Percentiles rank a stretch among this genome's conserved stretches.
Conservation (phyloP, 805 yeast genomes). For the Barnettozyma pratensis region DNA sequence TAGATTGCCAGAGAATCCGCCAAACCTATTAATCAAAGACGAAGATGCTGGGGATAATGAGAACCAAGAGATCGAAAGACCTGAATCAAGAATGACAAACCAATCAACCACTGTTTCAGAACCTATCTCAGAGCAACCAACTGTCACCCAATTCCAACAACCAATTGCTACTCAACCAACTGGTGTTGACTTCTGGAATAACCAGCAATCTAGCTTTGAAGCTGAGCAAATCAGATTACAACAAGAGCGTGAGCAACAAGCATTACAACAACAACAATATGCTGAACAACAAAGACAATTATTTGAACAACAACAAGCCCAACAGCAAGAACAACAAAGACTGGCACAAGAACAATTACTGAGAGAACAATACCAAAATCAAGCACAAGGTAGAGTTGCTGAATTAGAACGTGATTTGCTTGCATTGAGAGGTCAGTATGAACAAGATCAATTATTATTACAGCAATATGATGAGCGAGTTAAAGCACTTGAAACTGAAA, state of each 20-base stretch:
- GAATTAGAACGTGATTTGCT: conserved; percentile 79
- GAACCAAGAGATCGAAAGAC: conserved; percentile 12
- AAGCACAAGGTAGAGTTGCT: conserved; percentile 72
- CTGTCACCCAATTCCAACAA: conserved; percentile 31
- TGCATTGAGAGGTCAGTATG: conserved; percentile 73
- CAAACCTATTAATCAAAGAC: conserved; percentile 26
- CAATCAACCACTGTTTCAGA: conserved; percentile 22
- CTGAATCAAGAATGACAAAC: conserved; percentile 18
- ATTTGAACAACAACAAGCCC: conserved; percentile 67
- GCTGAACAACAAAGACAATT: conserved; percentile 65
- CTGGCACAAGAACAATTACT: conserved; percentile 65
- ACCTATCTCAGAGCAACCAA: conserved; percentile 43
- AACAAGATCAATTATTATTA: conserved; percentile 75
- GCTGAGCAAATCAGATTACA: conserved; percentile 57
- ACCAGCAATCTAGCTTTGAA: conserved; percentile 49
- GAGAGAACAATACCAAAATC: conserved; percentile 64
- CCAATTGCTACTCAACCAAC: conserved; percentile 51
- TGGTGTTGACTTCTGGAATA: conserved; percentile 40
- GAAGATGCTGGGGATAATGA: conserved; percentile 18
- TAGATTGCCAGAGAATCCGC: conserved; percentile 33
- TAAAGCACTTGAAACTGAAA: conserved; percentile 71
- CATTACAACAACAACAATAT: conserved; percentile 60
- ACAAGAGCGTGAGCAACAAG: conserved; percentile 59
- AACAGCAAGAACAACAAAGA: conserved; percentile 63
- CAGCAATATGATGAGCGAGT: conserved; percentile 87